These are phyloP conservation scores for Eucalyptus marginata DNA, from an alignment of 345 rosid species.

Conservation along the genomic window DNA sequence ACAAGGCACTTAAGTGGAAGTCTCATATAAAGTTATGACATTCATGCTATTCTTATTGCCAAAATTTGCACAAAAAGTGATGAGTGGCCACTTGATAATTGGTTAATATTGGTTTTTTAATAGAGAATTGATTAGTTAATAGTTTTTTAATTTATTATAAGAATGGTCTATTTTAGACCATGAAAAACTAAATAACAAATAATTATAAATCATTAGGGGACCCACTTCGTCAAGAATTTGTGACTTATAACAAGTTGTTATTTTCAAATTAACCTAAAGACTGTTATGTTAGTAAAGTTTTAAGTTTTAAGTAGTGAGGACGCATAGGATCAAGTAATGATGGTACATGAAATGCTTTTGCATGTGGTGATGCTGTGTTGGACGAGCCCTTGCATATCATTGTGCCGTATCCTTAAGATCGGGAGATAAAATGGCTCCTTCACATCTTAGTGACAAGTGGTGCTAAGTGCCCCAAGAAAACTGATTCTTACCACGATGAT, in stretches of 20 bases:
- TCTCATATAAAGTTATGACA: too few relatives aligned
- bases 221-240: rapidly evolving
- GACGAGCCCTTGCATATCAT: neutral
- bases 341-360: neutral
- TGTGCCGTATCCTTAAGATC: neutral
- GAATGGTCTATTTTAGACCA: too few relatives aligned
- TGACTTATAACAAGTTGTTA: too few relatives aligned
- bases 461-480: neutral
- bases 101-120: too few relatives aligned
- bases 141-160: too few relatives aligned
- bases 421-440: neutral
- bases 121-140: too few relatives aligned
- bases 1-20: too few relatives aligned
- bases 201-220: rapidly evolving
- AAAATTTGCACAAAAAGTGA: rapidly evolving
- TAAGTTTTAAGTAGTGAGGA: neutral
- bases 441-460: neutral
- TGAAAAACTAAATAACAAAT: too few relatives aligned
- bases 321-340: rapidly evolving
- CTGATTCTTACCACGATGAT: neutral
- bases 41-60: rapidly evolving
- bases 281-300: too few relatives aligned
- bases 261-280: too few relatives aligned
- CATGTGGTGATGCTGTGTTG: neutral
- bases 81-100: too few relatives aligned